Percentiles rank a stretch among this genome's conserved stretches.
Conservation (phyloP, 352 stramenopile genomes). For the Halophytophthora batemanensis region DNA sequence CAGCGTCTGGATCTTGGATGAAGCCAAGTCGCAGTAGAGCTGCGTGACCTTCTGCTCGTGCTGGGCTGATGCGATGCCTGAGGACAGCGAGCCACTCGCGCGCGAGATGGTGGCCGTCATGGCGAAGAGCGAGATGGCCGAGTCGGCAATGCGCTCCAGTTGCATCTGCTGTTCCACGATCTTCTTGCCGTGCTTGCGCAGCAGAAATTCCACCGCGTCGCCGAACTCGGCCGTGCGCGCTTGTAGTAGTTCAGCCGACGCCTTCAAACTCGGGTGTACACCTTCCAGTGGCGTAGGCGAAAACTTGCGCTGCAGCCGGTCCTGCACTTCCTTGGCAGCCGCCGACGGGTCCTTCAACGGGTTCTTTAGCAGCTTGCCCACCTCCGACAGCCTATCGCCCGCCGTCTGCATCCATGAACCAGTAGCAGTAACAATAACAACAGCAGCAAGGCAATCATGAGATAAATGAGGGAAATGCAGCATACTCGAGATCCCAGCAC, state of each 20-base stretch:
- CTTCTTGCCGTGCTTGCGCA: conserved; percentile 88
- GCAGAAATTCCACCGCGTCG: conserved; percentile 67
- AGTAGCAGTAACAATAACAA: too few species aligned
- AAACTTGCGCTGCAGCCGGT: conserved; percentile 82
- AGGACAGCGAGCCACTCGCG: conserved; percentile 55
- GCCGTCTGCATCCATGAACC: conserved; percentile 71
- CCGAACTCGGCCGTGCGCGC: conserved; percentile 75
- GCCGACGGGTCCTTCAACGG: conserved; percentile 70
- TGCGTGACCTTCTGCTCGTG: conserved; percentile 80
- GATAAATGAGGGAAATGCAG: conserved; percentile 1
- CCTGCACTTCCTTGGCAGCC: conserved; percentile 68
- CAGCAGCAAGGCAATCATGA: conserved; percentile 8
- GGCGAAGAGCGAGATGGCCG: conserved; percentile 77
- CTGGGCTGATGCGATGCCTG: conserved; percentile 48
- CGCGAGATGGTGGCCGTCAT: conserved; percentile 88
- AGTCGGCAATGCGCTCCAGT: conserved; percentile 82
- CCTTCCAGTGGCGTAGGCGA: conserved; percentile 63
- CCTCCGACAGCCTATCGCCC: conserved; percentile 69
- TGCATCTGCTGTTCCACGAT: conserved; percentile 87
- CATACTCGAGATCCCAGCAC: conserved; percentile 4
- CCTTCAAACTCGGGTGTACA: conserved; percentile 67
- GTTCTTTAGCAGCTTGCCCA: conserved; percentile 82
- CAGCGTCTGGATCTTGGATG: conserved; percentile 61
- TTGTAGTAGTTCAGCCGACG: conserved; percentile 51
- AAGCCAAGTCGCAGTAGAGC: conserved; percentile 75